Conservation (phyloP, 2,329 filamentous ascomycete genomes). For the Hypoxylon sp. region DNA sequence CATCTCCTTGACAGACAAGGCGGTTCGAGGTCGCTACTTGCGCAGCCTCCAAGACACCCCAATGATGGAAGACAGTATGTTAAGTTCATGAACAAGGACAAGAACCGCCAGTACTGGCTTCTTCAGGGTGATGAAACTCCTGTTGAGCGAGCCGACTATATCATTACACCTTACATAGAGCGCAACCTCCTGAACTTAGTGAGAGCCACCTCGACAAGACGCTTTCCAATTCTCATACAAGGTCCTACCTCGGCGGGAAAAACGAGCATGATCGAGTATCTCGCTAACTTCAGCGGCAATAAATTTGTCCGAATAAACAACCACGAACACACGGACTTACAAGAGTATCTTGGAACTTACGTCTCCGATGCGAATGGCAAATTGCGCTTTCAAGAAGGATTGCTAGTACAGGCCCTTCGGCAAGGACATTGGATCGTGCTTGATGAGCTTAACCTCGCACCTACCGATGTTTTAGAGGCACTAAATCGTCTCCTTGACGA, state of each 20-base stretch:
- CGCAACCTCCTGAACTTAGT: constrained; percentile 95
- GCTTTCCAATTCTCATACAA: constrained; percentile 94
- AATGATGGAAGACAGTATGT: constrained; percentile 82
- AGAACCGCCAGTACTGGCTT: constrained; percentile 87
- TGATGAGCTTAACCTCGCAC: constrained; percentile 95
- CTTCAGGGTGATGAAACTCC: constrained; percentile 76
- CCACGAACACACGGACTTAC: constrained; percentile 97
- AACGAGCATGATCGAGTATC: constrained; percentile 99
- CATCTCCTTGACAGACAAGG: constrained; percentile 79
- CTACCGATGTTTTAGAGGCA: constrained; percentile 95
- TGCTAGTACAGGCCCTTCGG: constrained; percentile 90
- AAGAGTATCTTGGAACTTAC: constrained; percentile 97
- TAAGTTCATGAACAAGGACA: constrained; percentile 74
- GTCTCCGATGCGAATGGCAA: constrained; percentile 87
- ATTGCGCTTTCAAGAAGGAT: constrained; percentile 90
- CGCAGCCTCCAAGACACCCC: constrained; percentile 81
- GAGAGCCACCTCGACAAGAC: constrained; percentile 88
- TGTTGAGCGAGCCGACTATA: constrained; percentile 87
- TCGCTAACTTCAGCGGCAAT: constrained; percentile 96
- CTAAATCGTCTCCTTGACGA: constrained; percentile 96
- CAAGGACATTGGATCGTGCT: constrained; percentile 98
- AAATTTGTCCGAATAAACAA: constrained; percentile 99
- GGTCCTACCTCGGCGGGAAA: constrained; percentile 97
- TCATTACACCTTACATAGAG: constrained; percentile 95
- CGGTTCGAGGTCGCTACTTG: constrained; percentile 78